These are phyloP conservation scores for Oidiodendron maius DNA, from an alignment of 495 filamentous ascomycete genomes.

Conservation along the genomic window DNA sequence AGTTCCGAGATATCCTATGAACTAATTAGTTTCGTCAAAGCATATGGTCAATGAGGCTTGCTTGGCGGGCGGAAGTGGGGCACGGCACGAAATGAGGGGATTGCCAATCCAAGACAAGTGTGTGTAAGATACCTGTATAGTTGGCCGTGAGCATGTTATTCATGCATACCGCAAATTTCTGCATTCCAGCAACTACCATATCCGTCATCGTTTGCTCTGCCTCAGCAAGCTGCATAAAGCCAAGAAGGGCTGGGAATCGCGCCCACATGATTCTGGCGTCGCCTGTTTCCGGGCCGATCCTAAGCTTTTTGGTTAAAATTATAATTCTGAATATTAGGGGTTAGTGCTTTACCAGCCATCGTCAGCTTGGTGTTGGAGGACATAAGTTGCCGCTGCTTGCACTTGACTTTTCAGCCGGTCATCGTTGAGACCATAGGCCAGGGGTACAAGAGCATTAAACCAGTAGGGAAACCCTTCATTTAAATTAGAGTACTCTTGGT, in stretches of 20 bases:
- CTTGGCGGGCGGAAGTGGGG: no score
- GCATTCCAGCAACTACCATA: background rate
- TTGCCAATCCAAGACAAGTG: no score
- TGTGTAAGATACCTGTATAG: background rate
- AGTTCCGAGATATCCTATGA: background rate
- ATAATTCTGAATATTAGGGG: background rate
- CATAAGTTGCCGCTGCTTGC: background rate
- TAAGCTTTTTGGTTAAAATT: background rate
- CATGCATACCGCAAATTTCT: background rate
- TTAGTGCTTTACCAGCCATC: background rate
- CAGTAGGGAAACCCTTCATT: background rate
- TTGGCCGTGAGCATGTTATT: background rate
- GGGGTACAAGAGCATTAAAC: background rate
- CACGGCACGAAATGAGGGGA: no score
- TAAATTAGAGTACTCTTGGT: background rate
- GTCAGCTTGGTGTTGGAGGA: background rate
- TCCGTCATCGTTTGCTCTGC: background rate
- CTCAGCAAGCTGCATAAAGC: background rate
- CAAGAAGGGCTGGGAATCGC: background rate
- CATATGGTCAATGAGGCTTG: no score
- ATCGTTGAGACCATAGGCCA: background rate
- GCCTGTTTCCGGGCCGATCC: background rate
- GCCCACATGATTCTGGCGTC: background rate
- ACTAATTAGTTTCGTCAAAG: no score
- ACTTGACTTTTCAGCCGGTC: background rate